Evolutionary conservation across 352 stramenopile genomes (phyloP), one percentile per base, ranked within the genome.

Genomic region (Globisporangium viniferum): DNA sequence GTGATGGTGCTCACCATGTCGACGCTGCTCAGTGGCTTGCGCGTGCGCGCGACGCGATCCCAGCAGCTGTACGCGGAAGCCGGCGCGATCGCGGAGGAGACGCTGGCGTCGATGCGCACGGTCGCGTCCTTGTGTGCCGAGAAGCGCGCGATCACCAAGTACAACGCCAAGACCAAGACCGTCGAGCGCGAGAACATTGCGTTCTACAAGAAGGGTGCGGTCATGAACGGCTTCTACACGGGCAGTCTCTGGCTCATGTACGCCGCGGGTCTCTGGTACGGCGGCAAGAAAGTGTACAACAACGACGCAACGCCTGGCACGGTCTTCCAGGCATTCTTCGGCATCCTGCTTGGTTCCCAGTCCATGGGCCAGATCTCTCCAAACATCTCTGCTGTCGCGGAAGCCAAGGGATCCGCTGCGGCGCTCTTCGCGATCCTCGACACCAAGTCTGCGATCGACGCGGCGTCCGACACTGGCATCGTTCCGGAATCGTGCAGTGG

Each of bases 291-390:
- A 46, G 78, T 84, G 12, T 51, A 65, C 0, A 60, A 73, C 14
- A 55, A 44, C 35, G 66, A 84, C 44, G 59, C 76, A 14, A 69
- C 78, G 0, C 80, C 78, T 2, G 64, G 59, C 3, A 56, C 61
- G 3, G 79, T 88, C 27, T 91, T 91, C 57, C 66, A 73, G 22
- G 79, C 77, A 0, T 88, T 91, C 60, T 86, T 88, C 33, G 83
- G 66, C 10, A 81, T 89, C 9, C 7, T 92, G 0, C 59, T 89
- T 29, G 83, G 83, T 0, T 77, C 80, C 0, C 66, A 72, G 1
- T 80, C 81, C 4, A 27, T 91, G 0, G 73, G 68, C 0, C 79
- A 90, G 55, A 79, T 90, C 56, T 81, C 69, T 1, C 83, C 83
- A 0, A 90, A 88, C 64, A 62, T 91, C 15, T 70, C 68, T 0